Base-by-base conservation (phyloP, 108 stramenopile species). In the Epithemia pelagica region DNA sequence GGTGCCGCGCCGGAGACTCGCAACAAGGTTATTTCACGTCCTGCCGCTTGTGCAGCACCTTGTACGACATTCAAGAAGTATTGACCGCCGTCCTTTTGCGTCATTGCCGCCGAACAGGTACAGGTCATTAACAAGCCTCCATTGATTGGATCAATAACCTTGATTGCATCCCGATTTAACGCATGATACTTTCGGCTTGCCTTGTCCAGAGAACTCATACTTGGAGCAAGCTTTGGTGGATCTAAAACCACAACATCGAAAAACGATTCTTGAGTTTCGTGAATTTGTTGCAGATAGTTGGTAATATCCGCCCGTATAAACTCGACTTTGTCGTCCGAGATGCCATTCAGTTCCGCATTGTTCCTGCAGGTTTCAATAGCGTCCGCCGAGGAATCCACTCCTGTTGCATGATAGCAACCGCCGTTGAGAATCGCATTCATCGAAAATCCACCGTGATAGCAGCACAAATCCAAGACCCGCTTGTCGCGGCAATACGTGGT, bases 221-320 rank as follows among this genome's bases (percentile, higher is more conserved):
- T 86, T 7, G 96, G 95, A 20, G 97, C 97, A 23, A 98, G 68
- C 75, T 98, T 98, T 24, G 97, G 95, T 51, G 97, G 97, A 78
- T 98, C 97, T 10, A 94, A 65, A 15, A 96, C 79, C 18, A 98
- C 78, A 2, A 96, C 73, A 68, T 96, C 96, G 69, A 76, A 98
- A 15, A 64, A 61, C 24, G 61, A 2, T 74, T 52, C 2, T 5
- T 5, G 5, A 10, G 37, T 46, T 46, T 46, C 37, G 15, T 10
- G 15, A 15, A 15, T 10, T 15, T 5, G 5, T 70, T 89, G 85
- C 94, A 97, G 89, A 56, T 72, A 95, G 28, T 69, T 66, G 25
- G 89, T 74, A 67, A 95, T 89, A 69, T 96, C 94, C 8, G 74
- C 82, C 64, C 77, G 68, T n/a, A 89, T 70, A 64, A 95, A 85